Base-by-base conservation (phyloP, 106 monocot genomes). In the Acanthochlamys bracteata region DNA sequence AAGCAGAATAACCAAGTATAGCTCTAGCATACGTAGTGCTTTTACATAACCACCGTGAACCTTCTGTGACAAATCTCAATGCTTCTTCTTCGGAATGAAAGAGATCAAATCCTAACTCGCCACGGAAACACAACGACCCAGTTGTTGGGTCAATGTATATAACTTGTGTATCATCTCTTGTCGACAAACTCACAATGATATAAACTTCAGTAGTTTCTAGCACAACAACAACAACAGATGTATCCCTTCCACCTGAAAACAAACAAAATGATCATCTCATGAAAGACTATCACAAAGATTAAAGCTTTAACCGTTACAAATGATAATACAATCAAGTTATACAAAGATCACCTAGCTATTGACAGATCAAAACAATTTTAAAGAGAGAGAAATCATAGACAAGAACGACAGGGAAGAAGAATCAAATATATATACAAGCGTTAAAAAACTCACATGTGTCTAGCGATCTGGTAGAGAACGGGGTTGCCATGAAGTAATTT, bases 111-210 rank as follows among this genome's bases (percentile, higher is more conserved):
- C 88, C 96, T 24, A 52, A n/a, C 66, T 68, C 79, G 42, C 77
- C 92, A 24, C 15, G 40, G 40, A 83, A 79, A 61, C 67, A 71
- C 33, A 99, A 71, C 14, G 67, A 72, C 21, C 98, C 98, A 63
- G 98, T 92, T 20, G 98, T 92, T 10, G 98, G 98, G 71, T 99
- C 98, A 55, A 99, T 61, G 67, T 83, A 82, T 27, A 99, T 77
- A 19, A 99, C 85, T 76, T 92, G 92, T 7, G 98, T 99, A 63
- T 92, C 85, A 39, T 62, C 77, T 47, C 69, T 71, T 51, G 81
- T 89, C 39, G 92, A 99, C 62, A 99, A 74, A 78, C 88, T 99
- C 21, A 61, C 59, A 55, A 99, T 61, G 47, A 99, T 88, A 59
- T 86, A 99, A 20, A 83, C 81, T 76, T 99, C 98, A 39, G 78